Conservation (phyloP, 192 early-diverging fungal genomes). For the Jimgerdemannia flammicorona region DNA sequence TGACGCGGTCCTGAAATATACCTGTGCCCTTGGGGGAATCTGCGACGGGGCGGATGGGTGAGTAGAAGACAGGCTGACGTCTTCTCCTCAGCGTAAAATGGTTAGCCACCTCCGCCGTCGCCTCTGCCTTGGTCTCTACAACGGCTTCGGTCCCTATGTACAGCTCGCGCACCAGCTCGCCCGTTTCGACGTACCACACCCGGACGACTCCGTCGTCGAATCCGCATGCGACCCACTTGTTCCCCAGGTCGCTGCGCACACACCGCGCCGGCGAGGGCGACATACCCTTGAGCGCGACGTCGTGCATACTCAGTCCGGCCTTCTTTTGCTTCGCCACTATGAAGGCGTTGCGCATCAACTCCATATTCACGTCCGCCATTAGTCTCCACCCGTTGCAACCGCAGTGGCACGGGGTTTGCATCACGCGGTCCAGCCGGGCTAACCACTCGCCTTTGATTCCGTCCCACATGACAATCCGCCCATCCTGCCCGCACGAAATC, state of each 20-base stretch:
- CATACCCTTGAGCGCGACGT: background rate
- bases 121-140: background rate
- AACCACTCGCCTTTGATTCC: slow-evolving; percentile 15
- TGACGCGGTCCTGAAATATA: background rate
- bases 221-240: slow-evolving; percentile 23
- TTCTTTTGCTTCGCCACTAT: background rate
- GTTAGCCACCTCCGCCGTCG: background rate
- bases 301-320: background rate
- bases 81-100: background rate
- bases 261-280: slow-evolving; percentile 3
- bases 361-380: background rate
- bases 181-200: slow-evolving; percentile 18
- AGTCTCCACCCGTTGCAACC: background rate
- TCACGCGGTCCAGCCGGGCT: slow-evolving; percentile 21
- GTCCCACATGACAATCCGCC: slow-evolving; percentile 27
- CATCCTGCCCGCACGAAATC: slow-evolving; percentile 25
- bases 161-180: slow-evolving; percentile 13
- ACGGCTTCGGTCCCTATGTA: background rate
- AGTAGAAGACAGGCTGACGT: background rate
- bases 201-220: slow-evolving; percentile 22
- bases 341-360: background rate
- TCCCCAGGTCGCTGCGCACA: slow-evolving; percentile 20
- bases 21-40: background rate
- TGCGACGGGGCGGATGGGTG: background rate
- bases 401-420: background rate